Percentiles rank a stretch among this genome's conserved stretches.
Evolutionary conservation across 2,329 filamentous ascomycete species (phyloP).

Genomic region (Alternaria tenuissima): DNA sequence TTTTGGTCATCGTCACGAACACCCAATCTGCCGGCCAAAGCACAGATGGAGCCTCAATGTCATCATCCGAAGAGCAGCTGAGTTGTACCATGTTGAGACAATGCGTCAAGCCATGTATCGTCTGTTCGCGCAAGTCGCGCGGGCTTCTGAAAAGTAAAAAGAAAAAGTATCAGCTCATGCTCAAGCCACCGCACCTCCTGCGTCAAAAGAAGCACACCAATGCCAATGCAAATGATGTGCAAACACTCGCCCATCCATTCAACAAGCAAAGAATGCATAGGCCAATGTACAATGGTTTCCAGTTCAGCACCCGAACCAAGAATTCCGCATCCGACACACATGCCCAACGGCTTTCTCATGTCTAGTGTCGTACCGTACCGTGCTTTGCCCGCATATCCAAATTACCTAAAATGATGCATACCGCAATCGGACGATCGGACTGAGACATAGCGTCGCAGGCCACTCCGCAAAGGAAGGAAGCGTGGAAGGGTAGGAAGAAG

Average conservation of each 20-base stretch:
- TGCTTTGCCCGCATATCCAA: neutral
- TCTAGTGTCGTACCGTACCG: neutral
- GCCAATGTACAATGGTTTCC: neutral
- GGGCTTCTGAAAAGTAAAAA: neutral
- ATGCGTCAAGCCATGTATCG: neutral
- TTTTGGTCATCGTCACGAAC: neutral
- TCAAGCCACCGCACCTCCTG: conserved; percentile 2
- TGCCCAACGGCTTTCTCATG: neutral
- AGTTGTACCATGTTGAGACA: neutral
- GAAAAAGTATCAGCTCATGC: neutral
- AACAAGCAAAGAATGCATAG: neutral
- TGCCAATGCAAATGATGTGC: neutral
- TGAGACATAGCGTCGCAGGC: neutral
- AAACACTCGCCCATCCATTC: neutral
- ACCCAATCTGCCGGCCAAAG: neutral
- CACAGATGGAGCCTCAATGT: neutral
- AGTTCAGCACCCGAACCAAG: neutral
- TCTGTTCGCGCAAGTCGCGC: neutral
- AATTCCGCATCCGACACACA: neutral
- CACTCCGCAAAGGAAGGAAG: neutral
- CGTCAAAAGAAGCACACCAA: neutral
- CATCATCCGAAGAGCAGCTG: conserved; percentile 3
- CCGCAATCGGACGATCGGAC: neutral
- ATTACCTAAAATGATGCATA: neutral
- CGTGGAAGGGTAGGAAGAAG: neutral